Conservation (phyloP, 2,329 filamentous ascomycete species). For the Parafenestella ontariensis region DNA sequence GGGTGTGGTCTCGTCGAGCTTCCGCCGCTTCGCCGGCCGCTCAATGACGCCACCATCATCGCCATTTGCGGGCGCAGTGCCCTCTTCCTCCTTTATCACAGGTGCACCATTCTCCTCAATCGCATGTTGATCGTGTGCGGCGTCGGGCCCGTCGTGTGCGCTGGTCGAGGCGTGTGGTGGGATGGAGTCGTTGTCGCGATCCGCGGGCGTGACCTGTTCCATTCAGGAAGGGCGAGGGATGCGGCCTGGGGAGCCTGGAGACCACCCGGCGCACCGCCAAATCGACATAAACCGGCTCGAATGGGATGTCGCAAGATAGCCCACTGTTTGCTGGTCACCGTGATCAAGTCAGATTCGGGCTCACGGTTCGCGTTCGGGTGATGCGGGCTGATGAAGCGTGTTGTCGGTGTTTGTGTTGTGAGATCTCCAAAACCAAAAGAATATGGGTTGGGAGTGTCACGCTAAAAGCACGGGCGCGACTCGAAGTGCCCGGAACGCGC, state of each 20-base stretch:
- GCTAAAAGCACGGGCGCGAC: slow-evolving; percentile 18
- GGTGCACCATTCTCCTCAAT: slow-evolving; percentile 24
- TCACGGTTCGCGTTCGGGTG: slow-evolving; percentile 34
- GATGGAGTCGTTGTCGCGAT: slow-evolving; percentile 39
- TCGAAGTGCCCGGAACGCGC: slow-evolving; percentile 9
- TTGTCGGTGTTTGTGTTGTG: slow-evolving; percentile 34
- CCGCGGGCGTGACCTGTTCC: slow-evolving; percentile 40
- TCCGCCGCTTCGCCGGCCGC: slow-evolving; percentile 67
- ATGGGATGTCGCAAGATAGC: slow-evolving; percentile 31
- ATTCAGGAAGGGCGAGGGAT: slow-evolving; percentile 37
- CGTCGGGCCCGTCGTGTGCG: slow-evolving; percentile 25
- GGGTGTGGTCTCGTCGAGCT: slow-evolving; percentile 51
- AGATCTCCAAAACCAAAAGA: slow-evolving; percentile 30
- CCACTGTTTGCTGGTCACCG: slow-evolving; percentile 16
- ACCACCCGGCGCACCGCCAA: slow-evolving; percentile 43
- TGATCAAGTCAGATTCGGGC: slow-evolving; percentile 41
- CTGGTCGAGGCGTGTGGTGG: slow-evolving; percentile 29
- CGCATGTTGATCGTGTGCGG: slow-evolving; percentile 22
- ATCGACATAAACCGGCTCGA: slow-evolving; percentile 36
- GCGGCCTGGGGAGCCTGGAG: slow-evolving; percentile 38
- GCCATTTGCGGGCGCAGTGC: slow-evolving; percentile 17
- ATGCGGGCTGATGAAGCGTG: slow-evolving; percentile 29
- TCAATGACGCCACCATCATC: slow-evolving; percentile 34
- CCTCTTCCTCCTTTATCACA: slow-evolving; percentile 40
- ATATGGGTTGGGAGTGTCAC: slow-evolving; percentile 15